Evolutionary conservation across 2,329 filamentous ascomycete genomes (phyloP).

Genomic region (Cladophialophora exuberans): DNA sequence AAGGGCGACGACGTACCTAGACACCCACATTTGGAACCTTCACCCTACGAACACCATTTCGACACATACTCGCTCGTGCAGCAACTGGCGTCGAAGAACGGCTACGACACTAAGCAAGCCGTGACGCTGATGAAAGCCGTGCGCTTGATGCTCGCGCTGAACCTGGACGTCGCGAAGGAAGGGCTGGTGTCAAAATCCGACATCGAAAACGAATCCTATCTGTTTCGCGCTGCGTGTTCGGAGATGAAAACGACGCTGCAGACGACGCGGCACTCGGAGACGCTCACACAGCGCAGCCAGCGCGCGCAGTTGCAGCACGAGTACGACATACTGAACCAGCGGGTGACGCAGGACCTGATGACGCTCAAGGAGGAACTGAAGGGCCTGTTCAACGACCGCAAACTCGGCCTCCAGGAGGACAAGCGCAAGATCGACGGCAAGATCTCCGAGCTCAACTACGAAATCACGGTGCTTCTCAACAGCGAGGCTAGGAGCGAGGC

Average conservation of each 20-base stretch:
- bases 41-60: constrained; percentile 92
- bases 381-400: constrained; percentile 93
- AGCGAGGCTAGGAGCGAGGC: constrained; percentile 91
- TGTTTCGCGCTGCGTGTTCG: constrained; percentile 91
- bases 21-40: constrained; percentile 59
- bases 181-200: constrained; percentile 87
- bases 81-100: constrained; percentile 67
- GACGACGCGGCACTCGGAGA: constrained; percentile 73
- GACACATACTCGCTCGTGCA: constrained; percentile 90
- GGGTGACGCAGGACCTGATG: constrained; percentile 78
- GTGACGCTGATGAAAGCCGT: constrained; percentile 92
- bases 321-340: constrained; percentile 87
- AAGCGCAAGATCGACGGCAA: constrained; percentile 82
- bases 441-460: constrained; percentile 95
- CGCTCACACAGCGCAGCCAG: constrained; percentile 81
- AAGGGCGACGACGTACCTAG: constrained; percentile 28
- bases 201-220: constrained; percentile 91
- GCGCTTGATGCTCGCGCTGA: constrained; percentile 72
- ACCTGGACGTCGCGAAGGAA: constrained; percentile 78
- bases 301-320: constrained; percentile 88
- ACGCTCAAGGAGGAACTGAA: constrained; percentile 88
- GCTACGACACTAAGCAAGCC: constrained; percentile 74
- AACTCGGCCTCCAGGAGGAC: constrained; percentile 87
- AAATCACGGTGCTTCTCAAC: constrained; percentile 87
- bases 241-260: constrained; percentile 87